These are phyloP conservation scores for Oehlia diaphana DNA, from an alignment of 192 early-diverging fungal genomes.

Conservation along the genomic window DNA sequence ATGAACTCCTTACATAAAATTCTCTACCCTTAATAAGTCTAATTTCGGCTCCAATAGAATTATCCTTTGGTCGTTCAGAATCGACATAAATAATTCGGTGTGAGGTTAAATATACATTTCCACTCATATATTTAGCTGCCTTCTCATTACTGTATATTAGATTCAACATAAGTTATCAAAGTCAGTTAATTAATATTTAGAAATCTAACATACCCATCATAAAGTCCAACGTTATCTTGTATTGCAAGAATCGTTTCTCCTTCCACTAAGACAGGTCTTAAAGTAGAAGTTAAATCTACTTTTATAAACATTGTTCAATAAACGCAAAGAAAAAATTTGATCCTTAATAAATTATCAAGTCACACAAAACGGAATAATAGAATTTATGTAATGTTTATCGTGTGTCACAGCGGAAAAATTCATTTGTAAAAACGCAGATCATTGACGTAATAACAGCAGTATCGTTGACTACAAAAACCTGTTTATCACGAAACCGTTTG, in stretches of 20 bases:
- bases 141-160: constrained; percentile 51
- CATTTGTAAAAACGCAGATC: not conserved
- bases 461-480: no score
- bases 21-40: constrained; percentile 45
- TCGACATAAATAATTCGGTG: constrained; percentile 84
- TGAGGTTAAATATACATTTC: constrained; percentile 71
- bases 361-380: not conserved
- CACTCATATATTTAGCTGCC: constrained; percentile 66
- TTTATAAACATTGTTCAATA: constrained; percentile 39
- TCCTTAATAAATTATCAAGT: not conserved
- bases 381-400: not conserved
- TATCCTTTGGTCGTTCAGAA: constrained; percentile 48
- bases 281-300: constrained; percentile 47
- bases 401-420: not conserved
- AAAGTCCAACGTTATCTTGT: constrained; percentile 71
- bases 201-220: constrained; percentile 54
- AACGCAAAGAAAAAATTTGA: no score
- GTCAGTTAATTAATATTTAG: constrained; percentile 12
- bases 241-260: constrained; percentile 54
- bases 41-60: constrained; percentile 59
- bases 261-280: constrained; percentile 53
- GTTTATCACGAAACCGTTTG: no score
- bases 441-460: not conserved
- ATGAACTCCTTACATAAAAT: constrained; percentile 41
- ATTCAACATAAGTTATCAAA: not conserved